phyloP scores from a whole-genome alignment of 2,329 filamentous ascomycete genomes.

The Fusarium veterinarium region DNA sequence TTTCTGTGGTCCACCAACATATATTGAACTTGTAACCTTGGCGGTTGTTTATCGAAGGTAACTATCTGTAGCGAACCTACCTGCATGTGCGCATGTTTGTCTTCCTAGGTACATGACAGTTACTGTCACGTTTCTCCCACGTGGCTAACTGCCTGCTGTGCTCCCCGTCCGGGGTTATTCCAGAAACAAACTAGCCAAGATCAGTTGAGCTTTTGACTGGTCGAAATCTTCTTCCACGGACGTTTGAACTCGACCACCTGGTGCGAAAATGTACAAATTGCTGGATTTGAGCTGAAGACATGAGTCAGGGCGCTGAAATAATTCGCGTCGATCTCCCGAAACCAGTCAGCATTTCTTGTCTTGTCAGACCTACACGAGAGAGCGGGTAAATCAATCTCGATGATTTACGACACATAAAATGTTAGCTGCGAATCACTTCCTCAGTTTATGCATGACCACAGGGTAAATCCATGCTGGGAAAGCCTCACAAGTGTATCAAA shows the following conservation, averaged over 20 bases:
- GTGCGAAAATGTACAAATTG: conserved; percentile 1
- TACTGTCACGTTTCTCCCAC: conserved; percentile 41
- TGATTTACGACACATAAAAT: background rate
- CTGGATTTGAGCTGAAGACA: conserved; percentile 18
- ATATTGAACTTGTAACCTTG: background rate
- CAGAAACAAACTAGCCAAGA: conserved; percentile 13
- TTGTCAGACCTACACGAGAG: background rate
- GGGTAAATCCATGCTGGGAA: background rate
- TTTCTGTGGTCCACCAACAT: too few species aligned
- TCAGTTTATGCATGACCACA: background rate
- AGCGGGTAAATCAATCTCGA: background rate
- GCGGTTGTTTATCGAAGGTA: background rate
- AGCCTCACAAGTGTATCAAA: background rate
- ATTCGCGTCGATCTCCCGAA: conserved; percentile 44
- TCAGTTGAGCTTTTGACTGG: conserved; percentile 2
- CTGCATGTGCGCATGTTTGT: background rate
- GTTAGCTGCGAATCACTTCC: conserved; percentile 1
- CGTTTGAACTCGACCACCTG: background rate
- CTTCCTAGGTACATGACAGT: background rate
- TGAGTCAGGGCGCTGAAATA: conserved; percentile 40
- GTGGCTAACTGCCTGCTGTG: conserved; percentile 35
- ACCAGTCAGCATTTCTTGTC: conserved; percentile 21
- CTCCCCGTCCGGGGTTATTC: conserved; percentile 12
- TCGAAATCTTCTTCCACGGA: conserved; percentile 7
- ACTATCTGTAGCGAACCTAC: background rate